Percentiles rank a stretch among this genome's conserved stretches.
phyloP scores from a whole-genome alignment of 371 early-diverging fungal species.

The Dinochytrium kinnereticum region DNA sequence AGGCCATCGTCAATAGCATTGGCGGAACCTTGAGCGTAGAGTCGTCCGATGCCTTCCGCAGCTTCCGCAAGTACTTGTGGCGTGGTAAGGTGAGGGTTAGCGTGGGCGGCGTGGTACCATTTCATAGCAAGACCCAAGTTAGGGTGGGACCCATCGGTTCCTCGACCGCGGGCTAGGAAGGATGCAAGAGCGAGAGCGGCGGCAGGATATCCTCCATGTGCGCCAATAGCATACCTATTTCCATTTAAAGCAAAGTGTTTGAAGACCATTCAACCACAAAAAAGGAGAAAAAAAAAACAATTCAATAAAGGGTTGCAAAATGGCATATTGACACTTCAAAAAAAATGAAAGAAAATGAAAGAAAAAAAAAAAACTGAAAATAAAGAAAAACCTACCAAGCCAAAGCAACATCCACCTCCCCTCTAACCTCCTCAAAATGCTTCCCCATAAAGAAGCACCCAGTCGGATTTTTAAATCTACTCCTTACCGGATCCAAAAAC shows the following conservation, averaged over 20 bases:
- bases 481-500: constrained; percentile 8
- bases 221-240: constrained; percentile 5
- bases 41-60: constrained; percentile 8
- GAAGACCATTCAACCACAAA: background rate
- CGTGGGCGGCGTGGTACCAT: constrained; percentile 16
- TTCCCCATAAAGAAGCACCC: constrained; percentile 1
- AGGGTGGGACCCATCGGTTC: background rate
- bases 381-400: background rate
- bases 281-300: background rate
- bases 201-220: constrained; percentile 1
- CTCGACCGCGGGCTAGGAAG: constrained; percentile 8
- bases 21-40: constrained; percentile 8
- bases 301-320: background rate
- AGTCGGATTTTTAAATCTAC: constrained; percentile 6
- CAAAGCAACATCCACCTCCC: background rate
- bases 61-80: constrained; percentile 4
- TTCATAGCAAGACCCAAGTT: constrained; percentile 11
- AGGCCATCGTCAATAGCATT: background rate
- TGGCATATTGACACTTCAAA: no score
- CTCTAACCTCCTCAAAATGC: constrained; percentile 13
- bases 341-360: background rate
- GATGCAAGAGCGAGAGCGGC: background rate
- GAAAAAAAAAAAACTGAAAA: background rate
- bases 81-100: constrained; percentile 3
- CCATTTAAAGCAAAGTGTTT: background rate